Evolutionary conservation across 441 rosid species (phyloP).

Genomic region (Brassica balearica): DNA sequence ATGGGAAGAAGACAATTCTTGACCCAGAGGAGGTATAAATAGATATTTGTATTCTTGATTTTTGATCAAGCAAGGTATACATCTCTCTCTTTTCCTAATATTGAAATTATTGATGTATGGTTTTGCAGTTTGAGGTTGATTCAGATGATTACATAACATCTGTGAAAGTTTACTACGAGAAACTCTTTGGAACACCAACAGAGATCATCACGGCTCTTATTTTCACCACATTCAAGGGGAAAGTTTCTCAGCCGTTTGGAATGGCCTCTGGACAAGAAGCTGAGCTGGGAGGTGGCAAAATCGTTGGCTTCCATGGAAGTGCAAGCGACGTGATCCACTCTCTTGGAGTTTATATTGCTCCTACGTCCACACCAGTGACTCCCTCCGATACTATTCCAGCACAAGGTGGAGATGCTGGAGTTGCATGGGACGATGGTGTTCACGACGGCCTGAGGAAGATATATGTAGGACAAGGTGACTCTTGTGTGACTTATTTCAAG

Average conservation of each 20-base stretch:
- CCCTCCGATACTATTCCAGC: conserved; percentile 30
- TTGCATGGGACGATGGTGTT: conserved; percentile 39
- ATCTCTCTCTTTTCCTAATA: neutral
- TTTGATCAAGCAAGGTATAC: neutral
- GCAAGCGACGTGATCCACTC: conserved; percentile 32
- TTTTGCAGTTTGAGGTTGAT: conserved; percentile 38
- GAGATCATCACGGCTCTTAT: conserved; percentile 34
- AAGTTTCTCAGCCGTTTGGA: conserved; percentile 40
- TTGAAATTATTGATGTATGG: neutral
- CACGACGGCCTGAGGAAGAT: conserved; percentile 37
- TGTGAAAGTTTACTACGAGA: conserved; percentile 41
- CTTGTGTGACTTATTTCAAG: conserved; percentile 34
- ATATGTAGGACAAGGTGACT: conserved; percentile 41
- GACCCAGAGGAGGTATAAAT: conserved; percentile 41
- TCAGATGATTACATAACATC: conserved; percentile 37
- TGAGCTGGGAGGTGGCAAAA: conserved; percentile 30
- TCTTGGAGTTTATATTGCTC: conserved; percentile 33
- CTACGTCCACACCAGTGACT: conserved; percentile 29
- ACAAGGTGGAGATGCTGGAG: conserved; percentile 43
- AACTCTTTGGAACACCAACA: conserved; percentile 17
- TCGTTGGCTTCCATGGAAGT: conserved; percentile 44
- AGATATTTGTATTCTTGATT: neutral
- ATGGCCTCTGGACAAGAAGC: conserved; percentile 24
- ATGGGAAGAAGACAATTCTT: conserved; percentile 38
- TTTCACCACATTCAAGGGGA: conserved; percentile 38